phyloP scores from a whole-genome alignment of 2,329 filamentous ascomycete species.

The Tolypocladium tropicale region DNA sequence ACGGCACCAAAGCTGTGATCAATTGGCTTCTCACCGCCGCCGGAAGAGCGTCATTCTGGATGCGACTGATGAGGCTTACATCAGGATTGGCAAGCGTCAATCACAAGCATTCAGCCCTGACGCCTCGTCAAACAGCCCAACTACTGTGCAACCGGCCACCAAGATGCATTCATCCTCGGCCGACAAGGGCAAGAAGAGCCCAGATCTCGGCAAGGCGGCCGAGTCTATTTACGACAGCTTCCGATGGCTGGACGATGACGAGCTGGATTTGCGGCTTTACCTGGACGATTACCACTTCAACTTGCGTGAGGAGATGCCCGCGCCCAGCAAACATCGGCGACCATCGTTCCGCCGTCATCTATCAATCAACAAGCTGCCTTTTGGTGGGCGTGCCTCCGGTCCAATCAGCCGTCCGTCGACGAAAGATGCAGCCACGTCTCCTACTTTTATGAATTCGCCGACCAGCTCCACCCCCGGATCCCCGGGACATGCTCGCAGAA shows the following conservation, averaged over 20 bases:
- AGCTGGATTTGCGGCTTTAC: conserved; percentile 55
- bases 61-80: conserved; percentile 15
- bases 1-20: conserved; percentile 57
- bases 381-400: conserved; percentile 41
- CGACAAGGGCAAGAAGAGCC: conserved; percentile 7
- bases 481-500: conserved; percentile 32
- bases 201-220: conserved; percentile 22
- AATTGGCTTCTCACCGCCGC: conserved; percentile 39
- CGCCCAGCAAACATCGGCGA: conserved; percentile 32
- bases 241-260: conserved; percentile 62
- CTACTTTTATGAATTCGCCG: conserved; percentile 12
- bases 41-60: conserved; percentile 26
- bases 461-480: conserved; percentile 10
- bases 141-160: neutral
- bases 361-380: conserved; percentile 58
- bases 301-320: conserved; percentile 38
- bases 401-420: conserved; percentile 37
- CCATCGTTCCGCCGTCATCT: conserved; percentile 61
- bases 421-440: conserved; percentile 26
- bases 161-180: conserved; percentile 14
- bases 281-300: conserved; percentile 63
- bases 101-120: conserved; percentile 6
- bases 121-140: neutral
- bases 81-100: conserved; percentile 15
- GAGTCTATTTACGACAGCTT: conserved; percentile 57